phyloP scores from a whole-genome alignment of 805 yeast genomes.

The Starmerella vitae region DNA sequence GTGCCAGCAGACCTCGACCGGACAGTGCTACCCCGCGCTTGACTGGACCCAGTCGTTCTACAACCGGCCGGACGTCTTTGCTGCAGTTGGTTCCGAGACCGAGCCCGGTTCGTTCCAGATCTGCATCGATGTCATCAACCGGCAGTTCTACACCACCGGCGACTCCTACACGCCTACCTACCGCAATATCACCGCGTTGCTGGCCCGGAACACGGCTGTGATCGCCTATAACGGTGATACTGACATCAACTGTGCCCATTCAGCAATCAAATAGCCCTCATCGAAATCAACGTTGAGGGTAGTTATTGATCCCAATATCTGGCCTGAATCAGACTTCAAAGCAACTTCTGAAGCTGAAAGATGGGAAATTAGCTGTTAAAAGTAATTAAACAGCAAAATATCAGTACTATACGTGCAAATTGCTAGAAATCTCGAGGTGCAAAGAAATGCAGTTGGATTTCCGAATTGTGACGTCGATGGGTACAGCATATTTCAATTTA shows the following conservation, averaged over 20 bases:
- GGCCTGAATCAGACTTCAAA: background rate
- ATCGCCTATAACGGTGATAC: constrained; percentile 90
- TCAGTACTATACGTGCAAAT: constrained; percentile 62
- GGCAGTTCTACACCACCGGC: constrained; percentile 33
- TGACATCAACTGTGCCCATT: constrained; percentile 61
- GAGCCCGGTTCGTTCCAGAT: constrained; percentile 35
- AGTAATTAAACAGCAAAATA: constrained; percentile 53
- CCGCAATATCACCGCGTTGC: constrained; percentile 47
- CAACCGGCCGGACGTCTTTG: constrained; percentile 41
- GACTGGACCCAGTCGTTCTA: constrained; percentile 39
- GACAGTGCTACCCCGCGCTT: constrained; percentile 43
- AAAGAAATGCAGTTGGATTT: constrained; percentile 34
- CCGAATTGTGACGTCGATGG: constrained; percentile 34
- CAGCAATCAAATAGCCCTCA: constrained; percentile 55
- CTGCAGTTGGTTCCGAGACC: constrained; percentile 41
- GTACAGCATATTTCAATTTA: too few relatives aligned
- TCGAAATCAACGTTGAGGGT: constrained; percentile 51
- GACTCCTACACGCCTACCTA: constrained; percentile 92
- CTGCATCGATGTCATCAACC: constrained; percentile 62
- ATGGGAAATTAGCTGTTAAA: constrained; percentile 41
- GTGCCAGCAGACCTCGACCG: constrained; percentile 49
- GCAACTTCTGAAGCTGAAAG: constrained; percentile 27
- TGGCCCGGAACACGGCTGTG: constrained; percentile 64
- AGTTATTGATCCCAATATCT: constrained; percentile 36
- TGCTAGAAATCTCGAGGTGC: constrained; percentile 24